Conservation (phyloP, 805 yeast species). For the Candida palmyrensis region DNA sequence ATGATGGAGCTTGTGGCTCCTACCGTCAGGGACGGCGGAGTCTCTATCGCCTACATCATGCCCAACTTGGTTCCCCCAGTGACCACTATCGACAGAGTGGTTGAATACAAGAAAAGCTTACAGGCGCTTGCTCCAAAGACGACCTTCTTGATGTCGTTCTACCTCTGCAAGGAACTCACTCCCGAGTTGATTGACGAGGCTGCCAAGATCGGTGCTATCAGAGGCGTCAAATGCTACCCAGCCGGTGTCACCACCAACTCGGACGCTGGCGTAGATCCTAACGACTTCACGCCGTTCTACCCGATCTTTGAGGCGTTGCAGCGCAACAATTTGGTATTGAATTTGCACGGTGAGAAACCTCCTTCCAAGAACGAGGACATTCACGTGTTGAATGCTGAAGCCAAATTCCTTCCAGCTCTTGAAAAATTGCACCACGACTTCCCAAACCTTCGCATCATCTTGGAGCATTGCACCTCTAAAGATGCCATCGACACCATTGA, state of each 20-base stretch:
- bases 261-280: slow-evolving; percentile 84
- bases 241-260: slow-evolving; percentile 99
- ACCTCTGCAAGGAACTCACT: slow-evolving; percentile 70
- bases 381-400: slow-evolving; percentile 92
- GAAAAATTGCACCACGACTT: slow-evolving; percentile 71
- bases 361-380: slow-evolving; percentile 52
- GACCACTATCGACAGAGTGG: slow-evolving; percentile 67
- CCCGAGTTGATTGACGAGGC: slow-evolving; percentile 84
- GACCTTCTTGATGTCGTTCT: slow-evolving; percentile 87
- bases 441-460: slow-evolving; percentile 79
- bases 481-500: slow-evolving; percentile 80
- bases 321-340: slow-evolving; percentile 68
- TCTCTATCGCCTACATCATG: slow-evolving; percentile 90
- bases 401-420: slow-evolving; percentile 85
- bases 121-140: slow-evolving; percentile 71
- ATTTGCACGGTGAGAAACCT: slow-evolving; percentile 95
- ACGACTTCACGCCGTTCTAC: slow-evolving; percentile 83
- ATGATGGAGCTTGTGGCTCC: slow-evolving; percentile 94
- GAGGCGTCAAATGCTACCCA: slow-evolving; percentile 95
- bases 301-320: slow-evolving; percentile 90
- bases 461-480: slow-evolving; percentile 93
- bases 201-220: slow-evolving; percentile 58
- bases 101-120: slow-evolving; percentile 61
- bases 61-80: slow-evolving; percentile 94
- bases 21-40: slow-evolving; percentile 84